Evolutionary conservation across 2,329 filamentous ascomycete genomes (phyloP).

Genomic region (Bipolaris cookei): DNA sequence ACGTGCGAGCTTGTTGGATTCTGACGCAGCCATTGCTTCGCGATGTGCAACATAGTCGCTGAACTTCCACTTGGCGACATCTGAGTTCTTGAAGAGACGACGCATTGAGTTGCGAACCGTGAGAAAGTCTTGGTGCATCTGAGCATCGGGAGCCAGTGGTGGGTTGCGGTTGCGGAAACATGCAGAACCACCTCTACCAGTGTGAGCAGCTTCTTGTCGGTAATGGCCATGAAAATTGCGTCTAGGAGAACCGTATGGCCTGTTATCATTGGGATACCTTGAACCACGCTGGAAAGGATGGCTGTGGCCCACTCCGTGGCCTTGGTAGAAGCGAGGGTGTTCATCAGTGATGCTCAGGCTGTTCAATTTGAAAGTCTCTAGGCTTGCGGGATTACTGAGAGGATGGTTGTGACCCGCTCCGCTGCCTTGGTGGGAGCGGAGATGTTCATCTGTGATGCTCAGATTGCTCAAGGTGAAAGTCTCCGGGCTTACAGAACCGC

Average conservation of each 20-base stretch:
- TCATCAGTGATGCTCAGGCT: conserved; percentile 16
- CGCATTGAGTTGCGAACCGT: conserved; percentile 46
- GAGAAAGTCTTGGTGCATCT: conserved; percentile 37
- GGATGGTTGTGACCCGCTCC: conserved; percentile 12
- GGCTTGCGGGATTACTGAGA: conserved; percentile 17
- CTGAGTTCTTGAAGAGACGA: conserved; percentile 43
- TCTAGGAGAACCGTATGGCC: neutral
- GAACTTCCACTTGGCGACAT: conserved; percentile 43
- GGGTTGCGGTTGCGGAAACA: conserved; percentile 27
- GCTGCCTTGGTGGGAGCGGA: neutral
- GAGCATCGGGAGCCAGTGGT: conserved; percentile 37
- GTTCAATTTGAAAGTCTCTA: conserved; percentile 19
- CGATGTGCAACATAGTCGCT: conserved; percentile 42
- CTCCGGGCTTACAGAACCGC: conserved; percentile 14
- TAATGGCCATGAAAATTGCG: conserved; percentile 5
- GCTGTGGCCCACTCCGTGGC: conserved; percentile 9
- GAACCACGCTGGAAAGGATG: conserved; percentile 13
- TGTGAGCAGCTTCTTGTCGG: conserved; percentile 6
- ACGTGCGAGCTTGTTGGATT: conserved; percentile 22
- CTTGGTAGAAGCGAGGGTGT: neutral
- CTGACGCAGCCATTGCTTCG: conserved; percentile 31
- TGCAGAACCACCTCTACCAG: conserved; percentile 7
- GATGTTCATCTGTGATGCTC: conserved; percentile 7
- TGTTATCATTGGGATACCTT: conserved; percentile 2
- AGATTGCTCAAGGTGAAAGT: conserved; percentile 22